A percentile compares a stretch with the other conserved stretches of the same genome.
phyloP scores from a whole-genome alignment of 2,329 filamentous ascomycete species.

The Aspergillus viridinutans region DNA sequence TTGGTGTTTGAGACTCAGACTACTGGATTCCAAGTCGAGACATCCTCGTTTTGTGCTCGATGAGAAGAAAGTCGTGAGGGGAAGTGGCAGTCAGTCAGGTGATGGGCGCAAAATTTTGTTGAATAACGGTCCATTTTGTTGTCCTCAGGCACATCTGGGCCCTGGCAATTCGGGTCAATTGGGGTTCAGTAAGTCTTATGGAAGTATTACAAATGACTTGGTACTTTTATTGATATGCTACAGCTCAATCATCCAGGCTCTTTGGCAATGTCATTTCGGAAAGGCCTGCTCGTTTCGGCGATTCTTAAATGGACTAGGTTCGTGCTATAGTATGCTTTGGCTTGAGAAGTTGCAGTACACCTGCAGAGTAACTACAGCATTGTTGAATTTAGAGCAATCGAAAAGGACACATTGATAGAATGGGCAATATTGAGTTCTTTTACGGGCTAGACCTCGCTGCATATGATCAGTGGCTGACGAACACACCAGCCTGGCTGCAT shows the following conservation, averaged over 20 bases:
- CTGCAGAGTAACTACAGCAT: neutral
- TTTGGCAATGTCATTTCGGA: neutral
- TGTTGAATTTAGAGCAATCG: neutral
- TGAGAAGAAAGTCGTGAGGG: constrained; percentile 3
- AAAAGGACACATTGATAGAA: neutral
- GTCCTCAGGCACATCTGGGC: constrained; percentile 1
- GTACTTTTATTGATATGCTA: neutral
- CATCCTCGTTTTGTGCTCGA: neutral
- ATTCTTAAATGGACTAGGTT: neutral
- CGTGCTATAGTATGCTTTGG: neutral
- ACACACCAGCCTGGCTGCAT: too few species aligned
- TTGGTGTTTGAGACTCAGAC: constrained; percentile 5
- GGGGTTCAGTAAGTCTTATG: neutral
- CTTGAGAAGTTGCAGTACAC: neutral
- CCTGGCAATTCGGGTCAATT: neutral
- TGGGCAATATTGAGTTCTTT: neutral
- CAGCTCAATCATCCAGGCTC: neutral
- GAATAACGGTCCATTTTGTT: constrained; percentile 2
- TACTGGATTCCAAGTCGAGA: neutral
- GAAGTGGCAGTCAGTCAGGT: constrained; percentile 25
- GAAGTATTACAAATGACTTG: neutral
- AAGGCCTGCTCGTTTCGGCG: neutral
- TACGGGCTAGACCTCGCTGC: neutral
- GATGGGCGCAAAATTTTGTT: constrained; percentile 22
- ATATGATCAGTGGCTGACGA: neutral